These are phyloP conservation scores for Nicotiana noctiflora DNA, from an alignment of 257 asterid genomes.

Conservation along the genomic window DNA sequence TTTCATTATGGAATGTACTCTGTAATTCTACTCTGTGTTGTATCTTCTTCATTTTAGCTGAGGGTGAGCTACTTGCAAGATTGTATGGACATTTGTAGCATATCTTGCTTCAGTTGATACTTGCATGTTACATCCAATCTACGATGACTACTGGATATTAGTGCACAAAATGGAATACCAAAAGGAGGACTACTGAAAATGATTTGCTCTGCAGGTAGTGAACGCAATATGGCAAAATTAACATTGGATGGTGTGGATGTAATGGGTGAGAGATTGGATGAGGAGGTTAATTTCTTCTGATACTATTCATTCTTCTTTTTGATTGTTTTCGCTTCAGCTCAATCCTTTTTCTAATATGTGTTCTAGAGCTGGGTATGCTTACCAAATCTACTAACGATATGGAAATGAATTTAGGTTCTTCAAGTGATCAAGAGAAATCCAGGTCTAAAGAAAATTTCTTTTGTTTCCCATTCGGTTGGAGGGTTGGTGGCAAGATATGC, in stretches of 20 bases:
- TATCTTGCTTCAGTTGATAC: not conserved
- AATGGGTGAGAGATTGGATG: constrained; percentile 89
- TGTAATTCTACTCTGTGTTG: not conserved
- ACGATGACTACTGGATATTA: not conserved
- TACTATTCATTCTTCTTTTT: constrained; percentile 3
- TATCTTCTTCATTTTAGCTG: not conserved
- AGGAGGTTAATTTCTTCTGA: constrained; percentile 54
- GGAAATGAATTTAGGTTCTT: constrained; percentile 44
- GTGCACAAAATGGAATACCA: not conserved
- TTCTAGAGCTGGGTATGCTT: not conserved
- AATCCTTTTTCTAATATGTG: not conserved
- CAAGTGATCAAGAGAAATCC: constrained; percentile 69
- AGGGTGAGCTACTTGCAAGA: not conserved
- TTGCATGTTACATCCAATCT: not conserved
- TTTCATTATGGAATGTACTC: not conserved
- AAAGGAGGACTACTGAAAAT: constrained; percentile 1
- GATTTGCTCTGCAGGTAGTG: constrained; percentile 61
- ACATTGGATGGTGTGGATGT: constrained; percentile 97
- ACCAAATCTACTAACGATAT: not conserved
- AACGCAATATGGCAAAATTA: constrained; percentile 60
- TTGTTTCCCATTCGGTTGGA: constrained; percentile 95
- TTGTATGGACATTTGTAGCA: not conserved
- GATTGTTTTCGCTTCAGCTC: constrained; percentile 8
- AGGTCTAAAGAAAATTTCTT: constrained; percentile 67
- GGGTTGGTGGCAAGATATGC: constrained; percentile 96